These are phyloP conservation scores for Melastoma malabathricum DNA, from an alignment of 345 rosid species.

Conservation along the genomic window DNA sequence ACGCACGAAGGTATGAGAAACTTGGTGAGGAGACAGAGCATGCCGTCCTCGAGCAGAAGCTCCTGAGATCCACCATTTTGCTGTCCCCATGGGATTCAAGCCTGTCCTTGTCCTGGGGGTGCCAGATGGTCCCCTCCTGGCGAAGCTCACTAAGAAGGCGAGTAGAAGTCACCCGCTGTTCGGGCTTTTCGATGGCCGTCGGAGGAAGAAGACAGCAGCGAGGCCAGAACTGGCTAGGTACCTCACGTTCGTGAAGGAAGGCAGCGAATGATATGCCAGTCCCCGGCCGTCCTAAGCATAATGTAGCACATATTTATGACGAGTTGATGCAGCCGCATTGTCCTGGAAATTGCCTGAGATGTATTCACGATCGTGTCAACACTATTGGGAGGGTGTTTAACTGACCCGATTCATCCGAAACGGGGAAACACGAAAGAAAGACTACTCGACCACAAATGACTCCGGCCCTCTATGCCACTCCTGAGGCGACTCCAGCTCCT, in stretches of 20 bases:
- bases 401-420: no score
- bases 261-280: constrained; percentile 47
- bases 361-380: no score
- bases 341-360: no score
- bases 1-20: constrained; percentile 39
- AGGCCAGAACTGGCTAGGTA: constrained; percentile 62
- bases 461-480: constrained; percentile 73
- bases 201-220: constrained; percentile 53
- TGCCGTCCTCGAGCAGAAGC: constrained; percentile 11
- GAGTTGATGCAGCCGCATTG: no score
- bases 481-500: constrained; percentile 55
- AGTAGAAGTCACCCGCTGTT: constrained; percentile 44
- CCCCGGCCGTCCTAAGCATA: neutral
- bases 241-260: constrained; percentile 58
- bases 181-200: constrained; percentile 33
- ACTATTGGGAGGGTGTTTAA: no score
- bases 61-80: constrained; percentile 34
- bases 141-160: constrained; percentile 17
- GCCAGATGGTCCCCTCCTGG: neutral
- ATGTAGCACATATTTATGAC: no score
- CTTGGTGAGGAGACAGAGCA: constrained; percentile 22
- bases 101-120: constrained; percentile 5
- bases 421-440: constrained; percentile 36
- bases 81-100: constrained; percentile 23
- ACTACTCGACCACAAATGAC: constrained; percentile 34